These are phyloP conservation scores for Rhododendron ovatum DNA, from an alignment of 148 eudicot genomes.

Conservation along the genomic window DNA sequence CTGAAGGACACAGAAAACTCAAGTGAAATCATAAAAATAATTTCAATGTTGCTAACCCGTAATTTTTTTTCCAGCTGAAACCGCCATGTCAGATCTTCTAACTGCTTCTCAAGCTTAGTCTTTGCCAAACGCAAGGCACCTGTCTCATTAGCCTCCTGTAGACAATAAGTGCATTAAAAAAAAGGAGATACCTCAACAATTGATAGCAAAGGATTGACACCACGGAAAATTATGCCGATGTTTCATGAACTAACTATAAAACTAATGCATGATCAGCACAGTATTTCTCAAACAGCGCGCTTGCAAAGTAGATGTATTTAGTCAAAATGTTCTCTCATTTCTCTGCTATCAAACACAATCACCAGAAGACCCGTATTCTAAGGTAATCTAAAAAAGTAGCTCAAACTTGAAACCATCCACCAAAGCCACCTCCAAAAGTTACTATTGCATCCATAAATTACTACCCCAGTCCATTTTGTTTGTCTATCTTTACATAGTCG, in stretches of 20 bases:
- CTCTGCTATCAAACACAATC: background rate
- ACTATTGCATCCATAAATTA: background rate
- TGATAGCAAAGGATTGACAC: background rate
- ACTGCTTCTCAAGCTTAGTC: slow-evolving; percentile 85
- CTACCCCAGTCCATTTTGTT: background rate
- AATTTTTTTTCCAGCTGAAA: slow-evolving; percentile 82
- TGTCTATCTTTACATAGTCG: background rate
- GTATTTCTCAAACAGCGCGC: background rate
- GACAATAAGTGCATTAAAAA: slow-evolving; percentile 3
- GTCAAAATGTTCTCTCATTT: background rate
- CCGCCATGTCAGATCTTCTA: slow-evolving; percentile 91
- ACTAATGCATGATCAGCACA: background rate
- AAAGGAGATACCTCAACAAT: background rate
- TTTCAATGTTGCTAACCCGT: slow-evolving; percentile 47
- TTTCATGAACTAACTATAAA: background rate
- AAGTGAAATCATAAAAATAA: background rate
- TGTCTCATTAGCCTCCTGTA: slow-evolving; percentile 96
- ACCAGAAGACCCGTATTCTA: background rate
- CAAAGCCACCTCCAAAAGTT: background rate
- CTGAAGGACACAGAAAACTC: background rate
- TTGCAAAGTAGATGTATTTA: background rate
- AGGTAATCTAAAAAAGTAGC: background rate
- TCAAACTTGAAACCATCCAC: background rate
- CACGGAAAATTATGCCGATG: background rate
- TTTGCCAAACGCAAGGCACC: slow-evolving; percentile 96